Evolutionary conservation across 1,284 basidiomycete species (phyloP).

Genomic region (Puccinia polysora): DNA sequence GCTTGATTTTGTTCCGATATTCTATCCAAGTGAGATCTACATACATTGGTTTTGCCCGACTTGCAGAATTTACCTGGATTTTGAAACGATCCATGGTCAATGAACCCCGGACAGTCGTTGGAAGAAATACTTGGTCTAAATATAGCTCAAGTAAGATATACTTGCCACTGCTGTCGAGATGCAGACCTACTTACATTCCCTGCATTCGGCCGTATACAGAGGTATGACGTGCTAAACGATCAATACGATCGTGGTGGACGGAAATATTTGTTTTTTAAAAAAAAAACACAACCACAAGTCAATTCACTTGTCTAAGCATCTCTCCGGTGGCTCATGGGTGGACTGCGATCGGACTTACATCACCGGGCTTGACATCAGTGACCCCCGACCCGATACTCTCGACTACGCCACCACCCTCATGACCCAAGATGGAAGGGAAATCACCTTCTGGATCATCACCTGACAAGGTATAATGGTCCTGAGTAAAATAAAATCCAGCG

Average conservation of each 20-base stretch:
- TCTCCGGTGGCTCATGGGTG: background rate
- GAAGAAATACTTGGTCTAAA: too few relatives aligned
- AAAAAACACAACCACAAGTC: conserved; percentile 79
- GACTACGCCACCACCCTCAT: conserved; percentile 58
- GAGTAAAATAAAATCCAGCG: conserved; percentile 2
- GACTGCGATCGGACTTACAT: conserved; percentile 46
- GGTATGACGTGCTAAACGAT: conserved; percentile 57
- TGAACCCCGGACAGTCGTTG: background rate
- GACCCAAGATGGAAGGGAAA: conserved; percentile 82
- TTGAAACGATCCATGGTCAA: background rate
- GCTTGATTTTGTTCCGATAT: conserved; percentile 47
- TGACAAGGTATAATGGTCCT: conserved; percentile 89
- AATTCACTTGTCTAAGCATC: conserved; percentile 58
- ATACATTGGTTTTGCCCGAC: conserved; percentile 94
- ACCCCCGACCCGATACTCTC: conserved; percentile 94
- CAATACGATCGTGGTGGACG: background rate
- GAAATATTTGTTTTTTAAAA: background rate
- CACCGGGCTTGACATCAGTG: conserved; percentile 68
- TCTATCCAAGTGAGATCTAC: conserved; percentile 6
- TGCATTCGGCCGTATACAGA: conserved; percentile 64
- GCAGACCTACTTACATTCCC: conserved; percentile 82
- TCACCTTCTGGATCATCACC: conserved; percentile 93
- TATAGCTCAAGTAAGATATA: too few relatives aligned
- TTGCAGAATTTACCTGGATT: conserved; percentile 70
- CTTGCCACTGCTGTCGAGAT: too few relatives aligned